A percentile compares a stretch with the other conserved stretches of the same genome.
These are phyloP conservation scores for Magnaporthiopsis incrustans DNA, from an alignment of 2,329 filamentous ascomycete species.

Conservation along the genomic window DNA sequence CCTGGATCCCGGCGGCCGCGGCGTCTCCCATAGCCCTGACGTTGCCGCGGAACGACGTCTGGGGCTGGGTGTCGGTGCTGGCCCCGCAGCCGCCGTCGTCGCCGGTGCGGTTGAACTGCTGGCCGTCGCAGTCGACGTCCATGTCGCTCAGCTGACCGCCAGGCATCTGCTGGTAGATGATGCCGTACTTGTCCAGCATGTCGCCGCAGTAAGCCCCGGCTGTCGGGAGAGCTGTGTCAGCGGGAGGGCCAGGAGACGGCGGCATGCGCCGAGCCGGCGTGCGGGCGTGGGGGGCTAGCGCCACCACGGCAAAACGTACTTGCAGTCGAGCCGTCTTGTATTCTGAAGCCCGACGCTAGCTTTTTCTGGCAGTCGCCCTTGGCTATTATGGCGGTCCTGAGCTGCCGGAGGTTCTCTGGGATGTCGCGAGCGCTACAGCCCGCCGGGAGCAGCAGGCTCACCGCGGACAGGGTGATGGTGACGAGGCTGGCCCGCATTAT, in stretches of 20 bases:
- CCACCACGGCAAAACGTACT: background rate
- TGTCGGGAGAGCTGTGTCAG: slow-evolving; percentile 3
- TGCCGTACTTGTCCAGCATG: slow-evolving; percentile 21
- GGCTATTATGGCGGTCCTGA: slow-evolving; percentile 24
- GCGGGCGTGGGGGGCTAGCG: background rate
- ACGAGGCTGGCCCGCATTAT: background rate
- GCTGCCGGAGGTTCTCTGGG: slow-evolving; percentile 18
- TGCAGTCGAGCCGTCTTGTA: background rate
- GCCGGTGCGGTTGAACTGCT: slow-evolving; percentile 24
- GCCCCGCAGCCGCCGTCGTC: slow-evolving; percentile 36
- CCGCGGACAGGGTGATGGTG: background rate
- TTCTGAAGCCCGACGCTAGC: slow-evolving; percentile 23
- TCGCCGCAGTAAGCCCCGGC: slow-evolving; percentile 35
- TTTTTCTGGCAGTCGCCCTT: slow-evolving; percentile 21
- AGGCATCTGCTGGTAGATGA: slow-evolving; percentile 36
- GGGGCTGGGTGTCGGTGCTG: slow-evolving; percentile 29
- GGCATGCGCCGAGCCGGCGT: no score
- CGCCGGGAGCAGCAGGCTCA: background rate
- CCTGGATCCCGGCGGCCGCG: slow-evolving; percentile 27
- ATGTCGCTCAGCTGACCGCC: slow-evolving; percentile 39
- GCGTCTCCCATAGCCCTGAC: slow-evolving; percentile 22
- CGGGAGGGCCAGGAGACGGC: background rate
- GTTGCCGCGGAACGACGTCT: slow-evolving; percentile 35
- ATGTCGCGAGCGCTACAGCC: slow-evolving; percentile 13
- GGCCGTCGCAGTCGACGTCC: slow-evolving; percentile 52